These are phyloP conservation scores for Trichoderma lentiforme DNA, from an alignment of 2,329 filamentous ascomycete species.

Conservation along the genomic window DNA sequence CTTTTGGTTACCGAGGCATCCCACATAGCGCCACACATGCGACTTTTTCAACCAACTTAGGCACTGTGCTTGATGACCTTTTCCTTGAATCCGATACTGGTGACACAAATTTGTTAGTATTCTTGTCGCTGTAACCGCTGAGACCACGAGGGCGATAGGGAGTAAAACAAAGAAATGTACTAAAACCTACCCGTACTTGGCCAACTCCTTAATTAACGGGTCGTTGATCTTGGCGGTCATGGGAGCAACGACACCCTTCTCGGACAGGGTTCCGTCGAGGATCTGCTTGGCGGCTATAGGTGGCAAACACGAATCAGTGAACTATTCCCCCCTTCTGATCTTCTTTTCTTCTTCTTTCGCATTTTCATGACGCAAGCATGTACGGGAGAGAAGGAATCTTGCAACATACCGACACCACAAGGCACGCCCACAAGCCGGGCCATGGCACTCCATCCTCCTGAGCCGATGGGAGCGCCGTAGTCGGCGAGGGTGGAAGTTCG, in stretches of 20 bases:
- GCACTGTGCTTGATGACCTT: not conserved
- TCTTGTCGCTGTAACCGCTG: not conserved
- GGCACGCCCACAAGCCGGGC: no score
- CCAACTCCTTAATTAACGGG: constrained; percentile 74
- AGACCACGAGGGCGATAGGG: not conserved
- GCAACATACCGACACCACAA: not conserved
- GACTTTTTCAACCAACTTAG: not conserved
- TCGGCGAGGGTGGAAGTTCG: constrained; percentile 77
- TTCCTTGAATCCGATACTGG: not conserved
- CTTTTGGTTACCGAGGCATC: not conserved
- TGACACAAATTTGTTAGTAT: not conserved
- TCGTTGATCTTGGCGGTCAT: constrained; percentile 50
- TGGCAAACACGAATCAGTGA: constrained; percentile 9
- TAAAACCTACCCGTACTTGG: constrained; percentile 57
- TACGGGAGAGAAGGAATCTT: not conserved
- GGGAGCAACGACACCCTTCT: constrained; percentile 16
- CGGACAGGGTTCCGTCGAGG: constrained; percentile 67
- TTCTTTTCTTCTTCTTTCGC: not conserved
- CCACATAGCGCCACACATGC: not conserved
- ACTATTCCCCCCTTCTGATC: not conserved
- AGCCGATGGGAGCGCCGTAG: constrained; percentile 62
- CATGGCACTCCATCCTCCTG: constrained; percentile 40
- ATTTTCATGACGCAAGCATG: not conserved
- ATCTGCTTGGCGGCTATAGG: constrained; percentile 70
- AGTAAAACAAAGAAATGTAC: no score